These are phyloP conservation scores for Fusarium marasasianum DNA, from an alignment of 2,329 filamentous ascomycete genomes.

Conservation along the genomic window DNA sequence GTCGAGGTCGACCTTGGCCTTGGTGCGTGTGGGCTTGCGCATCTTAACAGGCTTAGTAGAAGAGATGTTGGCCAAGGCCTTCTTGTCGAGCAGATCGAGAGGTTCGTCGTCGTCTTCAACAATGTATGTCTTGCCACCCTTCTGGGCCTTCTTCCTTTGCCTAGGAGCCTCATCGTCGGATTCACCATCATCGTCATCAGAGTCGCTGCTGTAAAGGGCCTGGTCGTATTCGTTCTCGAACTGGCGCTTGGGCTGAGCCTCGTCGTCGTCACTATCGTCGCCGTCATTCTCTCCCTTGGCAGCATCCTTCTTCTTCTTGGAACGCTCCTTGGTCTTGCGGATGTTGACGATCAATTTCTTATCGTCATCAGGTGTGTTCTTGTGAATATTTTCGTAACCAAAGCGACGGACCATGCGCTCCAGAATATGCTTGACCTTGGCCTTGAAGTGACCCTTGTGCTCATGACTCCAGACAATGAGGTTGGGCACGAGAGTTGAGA, in stretches of 20 bases:
- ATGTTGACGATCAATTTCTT: constrained; percentile 93
- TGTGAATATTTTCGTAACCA: constrained; percentile 82
- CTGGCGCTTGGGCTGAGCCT: constrained; percentile 60
- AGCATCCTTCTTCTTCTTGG: constrained; percentile 86
- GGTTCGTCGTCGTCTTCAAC: constrained; percentile 95
- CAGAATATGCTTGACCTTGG: constrained; percentile 97
- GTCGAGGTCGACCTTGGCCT: constrained; percentile 77
- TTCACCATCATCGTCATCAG: constrained; percentile 63
- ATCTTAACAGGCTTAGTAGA: constrained; percentile 81
- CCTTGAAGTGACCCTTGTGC: constrained; percentile 96
- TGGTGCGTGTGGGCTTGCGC: constrained; percentile 65
- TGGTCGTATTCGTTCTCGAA: constrained; percentile 96
- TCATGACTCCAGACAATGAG: constrained; percentile 97
- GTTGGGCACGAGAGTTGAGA: constrained; percentile 83
- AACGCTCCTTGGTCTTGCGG: constrained; percentile 90
- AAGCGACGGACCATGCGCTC: constrained; percentile 94
- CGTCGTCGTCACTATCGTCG: constrained; percentile 66
- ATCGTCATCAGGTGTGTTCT: constrained; percentile 84
- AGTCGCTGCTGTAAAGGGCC: constrained; percentile 87
- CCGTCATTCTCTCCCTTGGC: constrained; percentile 65
- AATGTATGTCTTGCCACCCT: constrained; percentile 81
- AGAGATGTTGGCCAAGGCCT: constrained; percentile 91
- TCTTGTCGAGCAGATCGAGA: constrained; percentile 89
- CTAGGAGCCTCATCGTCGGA: constrained; percentile 67
- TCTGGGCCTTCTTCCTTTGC: constrained; percentile 61